Base-by-base conservation (phyloP, 257 asterid genomes). In the Ehretia macrophylla region DNA sequence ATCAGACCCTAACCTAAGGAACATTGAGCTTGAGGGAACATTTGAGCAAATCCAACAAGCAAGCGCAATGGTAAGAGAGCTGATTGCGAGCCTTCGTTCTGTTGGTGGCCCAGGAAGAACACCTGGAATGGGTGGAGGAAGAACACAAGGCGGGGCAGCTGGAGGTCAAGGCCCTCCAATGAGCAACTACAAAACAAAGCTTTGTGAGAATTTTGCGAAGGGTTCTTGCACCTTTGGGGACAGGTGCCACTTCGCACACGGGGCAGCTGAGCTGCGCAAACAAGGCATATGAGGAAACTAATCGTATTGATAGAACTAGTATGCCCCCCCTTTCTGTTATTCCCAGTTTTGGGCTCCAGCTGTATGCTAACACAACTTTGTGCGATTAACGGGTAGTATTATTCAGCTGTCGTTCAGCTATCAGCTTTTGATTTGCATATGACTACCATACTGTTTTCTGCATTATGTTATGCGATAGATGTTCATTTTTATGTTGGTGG, bases 171-270 rank as follows among this genome's bases (percentile, higher is more conserved):
- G 84, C 10, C 57, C 82, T 51, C 63, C 71, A 0, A 74, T 77
- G 16, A 81, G 79, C 81, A 83, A 83, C 77, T 85, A 51, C 65
- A 90, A 85, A 82, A 88, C 95, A 0, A 91, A 85, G 77, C 74
- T 85, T 0, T 91, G 98, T 45, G 95, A 85, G 79, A 88, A 88
- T 50, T 91, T 85, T 47, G 21, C 76, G 4, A 85, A 82, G 53
- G 98, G 98, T 22, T 77, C 93, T 6, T 91, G 98, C 78, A 91
- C 98, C 0, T 91, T 91, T 38, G 98, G 93, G 17, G 96, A 85
- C 8, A 72, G 90, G 83, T 91, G 98, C 68, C 95, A 91, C 68
- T 91, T 91, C 45, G 98, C 98, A 8, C 98, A 91, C 13, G 98
- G 98, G 52, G 88, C 72, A 14, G 74, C 81, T 40, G 96, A 90